Percentiles rank a stretch among this genome's conserved stretches.
These are phyloP conservation scores for Brassica hybrid DNA, from an alignment of 441 rosid genomes.

Conservation along the genomic window DNA sequence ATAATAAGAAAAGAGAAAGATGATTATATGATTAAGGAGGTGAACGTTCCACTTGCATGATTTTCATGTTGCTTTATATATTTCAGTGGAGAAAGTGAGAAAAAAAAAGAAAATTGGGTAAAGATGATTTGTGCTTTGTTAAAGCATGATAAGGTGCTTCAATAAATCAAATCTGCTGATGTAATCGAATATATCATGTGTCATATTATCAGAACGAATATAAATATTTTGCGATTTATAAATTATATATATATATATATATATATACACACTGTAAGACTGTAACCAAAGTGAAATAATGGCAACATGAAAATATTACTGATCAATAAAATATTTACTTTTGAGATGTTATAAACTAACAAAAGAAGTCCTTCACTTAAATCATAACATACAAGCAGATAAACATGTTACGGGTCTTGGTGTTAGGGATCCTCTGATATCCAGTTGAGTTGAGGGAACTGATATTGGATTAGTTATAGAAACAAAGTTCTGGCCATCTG, in stretches of 20 bases:
- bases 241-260: too few relatives aligned
- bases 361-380: too few relatives aligned
- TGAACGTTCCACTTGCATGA: constrained; percentile 41
- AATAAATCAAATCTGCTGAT: constrained; percentile 32
- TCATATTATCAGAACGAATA: not conserved
- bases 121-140: constrained; percentile 36
- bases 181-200: constrained; percentile 30
- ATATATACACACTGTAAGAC: too few relatives aligned
- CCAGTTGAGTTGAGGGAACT: not conserved
- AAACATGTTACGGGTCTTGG: not conserved
- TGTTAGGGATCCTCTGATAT: not conserved
- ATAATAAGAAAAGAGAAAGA: not conserved
- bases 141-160: constrained; percentile 37
- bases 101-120: constrained; percentile 23
- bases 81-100: constrained; percentile 39
- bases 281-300: too few relatives aligned
- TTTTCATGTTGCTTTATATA: constrained; percentile 31
- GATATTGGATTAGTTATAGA: not conserved
- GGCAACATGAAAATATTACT: too few relatives aligned
- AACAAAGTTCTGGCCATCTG: not conserved
- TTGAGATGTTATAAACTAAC: too few relatives aligned
- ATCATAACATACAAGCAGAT: not conserved
- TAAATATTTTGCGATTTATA: not conserved
- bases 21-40: constrained; percentile 19
- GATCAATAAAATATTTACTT: too few relatives aligned